A percentile compares a stretch with the other conserved stretches of the same genome.
Evolutionary conservation across 768 basidiomycete species (phyloP).

Genomic region (Termitomyces sp.): DNA sequence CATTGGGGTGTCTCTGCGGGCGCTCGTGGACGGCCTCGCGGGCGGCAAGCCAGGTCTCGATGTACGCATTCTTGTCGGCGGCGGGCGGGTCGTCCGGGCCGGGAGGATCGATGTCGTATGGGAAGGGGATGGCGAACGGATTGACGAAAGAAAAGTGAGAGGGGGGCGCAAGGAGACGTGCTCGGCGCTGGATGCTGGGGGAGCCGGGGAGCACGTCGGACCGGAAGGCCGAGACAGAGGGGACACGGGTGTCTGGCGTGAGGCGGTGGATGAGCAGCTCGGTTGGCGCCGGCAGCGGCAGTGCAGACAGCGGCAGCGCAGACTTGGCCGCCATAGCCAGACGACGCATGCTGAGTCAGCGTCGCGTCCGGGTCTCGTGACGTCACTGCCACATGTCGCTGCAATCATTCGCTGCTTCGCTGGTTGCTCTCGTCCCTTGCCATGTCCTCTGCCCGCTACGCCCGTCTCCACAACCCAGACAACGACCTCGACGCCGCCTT

Average conservation of each 20-base stretch:
- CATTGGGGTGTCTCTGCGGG: constrained; percentile 11
- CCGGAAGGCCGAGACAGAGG: constrained; percentile 47
- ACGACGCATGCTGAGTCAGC: not conserved
- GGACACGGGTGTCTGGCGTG: constrained; percentile 56
- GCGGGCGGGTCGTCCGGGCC: constrained; percentile 26
- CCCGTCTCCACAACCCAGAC: not conserved
- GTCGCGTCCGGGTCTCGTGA: not conserved
- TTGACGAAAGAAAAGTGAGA: constrained; percentile 80
- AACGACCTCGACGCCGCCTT: constrained; percentile 29
- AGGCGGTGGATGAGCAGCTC: constrained; percentile 37
- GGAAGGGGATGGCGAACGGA: constrained; percentile 81
- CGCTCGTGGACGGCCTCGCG: constrained; percentile 50
- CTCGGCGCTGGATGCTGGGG: constrained; percentile 68
- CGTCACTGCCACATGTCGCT: not conserved
- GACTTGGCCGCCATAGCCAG: not conserved
- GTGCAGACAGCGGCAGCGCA: constrained; percentile 26
- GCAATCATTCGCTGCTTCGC: no score
- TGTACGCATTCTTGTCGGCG: constrained; percentile 53
- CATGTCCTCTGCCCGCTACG: constrained; percentile 2
- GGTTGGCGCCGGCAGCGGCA: not conserved
- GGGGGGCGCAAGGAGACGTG: constrained; percentile 49
- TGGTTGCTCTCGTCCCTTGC: not conserved
- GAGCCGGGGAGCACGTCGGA: constrained; percentile 39
- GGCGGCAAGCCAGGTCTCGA: constrained; percentile 73
- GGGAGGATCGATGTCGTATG: constrained; percentile 63